A percentile compares a stretch with the other conserved stretches of the same genome.
Evolutionary conservation across 1,284 basidiomycete genomes (phyloP).

Genomic region (Malassezia sympodialis): DNA sequence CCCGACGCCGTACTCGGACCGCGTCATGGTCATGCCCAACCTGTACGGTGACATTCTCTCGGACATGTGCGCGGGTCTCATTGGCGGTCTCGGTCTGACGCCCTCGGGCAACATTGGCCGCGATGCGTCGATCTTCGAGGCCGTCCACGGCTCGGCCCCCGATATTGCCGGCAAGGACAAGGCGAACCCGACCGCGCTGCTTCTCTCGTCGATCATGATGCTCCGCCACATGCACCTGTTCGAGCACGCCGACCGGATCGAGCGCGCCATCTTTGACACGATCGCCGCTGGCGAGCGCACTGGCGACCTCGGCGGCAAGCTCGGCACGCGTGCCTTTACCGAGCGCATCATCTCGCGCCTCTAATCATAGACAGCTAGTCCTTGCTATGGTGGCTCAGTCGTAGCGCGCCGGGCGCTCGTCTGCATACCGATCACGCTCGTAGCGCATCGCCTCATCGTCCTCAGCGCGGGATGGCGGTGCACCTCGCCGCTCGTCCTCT

Average conservation of each 20-base stretch:
- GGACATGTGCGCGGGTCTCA: conserved; percentile 97
- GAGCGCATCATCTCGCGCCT: conserved; percentile 33
- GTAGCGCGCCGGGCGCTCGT: conserved; percentile 2
- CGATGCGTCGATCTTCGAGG: conserved; percentile 99
- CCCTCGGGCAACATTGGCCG: conserved; percentile 96
- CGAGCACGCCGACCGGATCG: conserved; percentile 77
- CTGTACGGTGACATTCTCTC: conserved; percentile 94
- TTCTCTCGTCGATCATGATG: conserved; percentile 88
- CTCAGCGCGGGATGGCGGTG: background rate
- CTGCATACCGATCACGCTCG: conserved; percentile 5
- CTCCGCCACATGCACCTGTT: conserved; percentile 83
- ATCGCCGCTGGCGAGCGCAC: conserved; percentile 41
- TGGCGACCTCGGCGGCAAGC: conserved; percentile 41
- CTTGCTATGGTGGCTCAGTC: background rate
- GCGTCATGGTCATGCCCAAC: conserved; percentile 99
- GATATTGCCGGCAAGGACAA: conserved; percentile 62
- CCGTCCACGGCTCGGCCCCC: conserved; percentile 69
- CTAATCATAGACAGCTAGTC: conserved; percentile 3
- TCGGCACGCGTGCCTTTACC: conserved; percentile 45
- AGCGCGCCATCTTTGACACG: conserved; percentile 59
- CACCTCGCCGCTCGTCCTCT: background rate
- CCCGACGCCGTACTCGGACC: conserved; percentile 83
- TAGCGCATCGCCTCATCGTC: conserved; percentile 1
- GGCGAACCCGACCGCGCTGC: conserved; percentile 93
- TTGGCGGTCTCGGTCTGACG: conserved; percentile 92